Evolutionary conservation across 345 rosid species (phyloP), one percentile per base, ranked within the genome.

Genomic region (Hibiscus tridactylites): DNA sequence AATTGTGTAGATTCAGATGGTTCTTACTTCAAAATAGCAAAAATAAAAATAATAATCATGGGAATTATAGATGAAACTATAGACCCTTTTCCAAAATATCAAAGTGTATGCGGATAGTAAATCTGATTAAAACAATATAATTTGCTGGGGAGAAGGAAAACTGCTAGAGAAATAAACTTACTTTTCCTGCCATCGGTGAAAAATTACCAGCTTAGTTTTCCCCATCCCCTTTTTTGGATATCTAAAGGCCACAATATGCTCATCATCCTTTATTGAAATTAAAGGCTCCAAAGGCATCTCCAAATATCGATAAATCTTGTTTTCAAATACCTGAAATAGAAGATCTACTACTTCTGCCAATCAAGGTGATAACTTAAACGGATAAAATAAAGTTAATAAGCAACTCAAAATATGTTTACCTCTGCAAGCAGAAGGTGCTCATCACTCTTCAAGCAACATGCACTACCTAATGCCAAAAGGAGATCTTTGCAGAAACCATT

Each of bases 361-460:
- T 53, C 52, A 26, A 33, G 69, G 26, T 54, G 61, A 6, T 19
- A 11, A 13, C 49, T 16, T 42, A 57, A 63, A 57, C 21, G 17
- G 26, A 7, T 53, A 33, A 31, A 66, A 66, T 15, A 15, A 47
- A 50, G 26, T 61, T 42, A 56, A 66, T 5, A 74, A 63, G 5
- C 44, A 64, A 56, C 11, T 0, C 13, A 15, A 42, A 28, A 71
- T 69, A 73, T 26, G 47, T 76, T 74, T 76, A 91, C 97, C 87
- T 94, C 96, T 17, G 90, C 91, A 72, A 94, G 87, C 74, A 91
- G 73, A 80, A 94, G 90, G 80, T 78, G 83, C 84, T 90, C 98
- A 58, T 88, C 90, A 72, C 80, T 70, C 68, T 79, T 83, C 84
- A 94, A 85, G 85, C 98, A 83, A 80, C 96, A 94, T 65, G 91